Conservation (phyloP, 176 grass and related monocot genomes). For the Zea luxurians region DNA sequence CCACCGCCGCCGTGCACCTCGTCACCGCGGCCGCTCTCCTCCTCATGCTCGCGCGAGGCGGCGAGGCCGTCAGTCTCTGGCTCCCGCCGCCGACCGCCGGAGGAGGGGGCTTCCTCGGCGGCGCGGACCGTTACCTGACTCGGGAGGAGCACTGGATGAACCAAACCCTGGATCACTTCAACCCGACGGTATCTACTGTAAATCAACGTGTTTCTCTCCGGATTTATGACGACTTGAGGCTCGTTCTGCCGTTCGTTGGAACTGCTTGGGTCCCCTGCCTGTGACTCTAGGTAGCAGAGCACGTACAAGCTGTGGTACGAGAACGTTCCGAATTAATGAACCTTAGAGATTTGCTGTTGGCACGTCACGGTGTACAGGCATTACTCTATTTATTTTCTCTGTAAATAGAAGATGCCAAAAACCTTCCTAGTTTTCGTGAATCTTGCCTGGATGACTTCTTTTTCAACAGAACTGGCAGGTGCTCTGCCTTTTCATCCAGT, state of each 20-base stretch:
- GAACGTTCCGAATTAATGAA: not conserved
- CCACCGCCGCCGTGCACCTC: not conserved
- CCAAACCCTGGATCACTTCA: conserved; percentile 95
- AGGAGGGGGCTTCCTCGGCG: conserved; percentile 25
- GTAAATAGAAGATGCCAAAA: not conserved
- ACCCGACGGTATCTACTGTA: conserved; percentile 49
- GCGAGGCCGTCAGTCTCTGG: conserved; percentile 48
- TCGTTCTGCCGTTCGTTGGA: not conserved
- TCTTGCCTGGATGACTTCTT: not conserved
- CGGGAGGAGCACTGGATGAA: conserved; percentile 74
- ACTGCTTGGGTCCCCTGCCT: not conserved
- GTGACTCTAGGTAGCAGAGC: not conserved
- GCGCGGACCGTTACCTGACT: conserved; percentile 59
- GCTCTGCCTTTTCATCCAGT: too few species aligned
- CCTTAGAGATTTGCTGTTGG: not conserved
- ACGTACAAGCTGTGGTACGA: not conserved
- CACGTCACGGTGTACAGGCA: not conserved
- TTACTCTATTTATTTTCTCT: not conserved
- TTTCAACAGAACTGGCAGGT: too few species aligned
- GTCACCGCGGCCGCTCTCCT: not conserved
- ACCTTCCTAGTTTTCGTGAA: not conserved
- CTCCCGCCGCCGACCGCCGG: conserved; percentile 35
- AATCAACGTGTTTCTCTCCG: not conserved
- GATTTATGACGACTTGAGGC: not conserved
- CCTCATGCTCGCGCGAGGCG: conserved; percentile 34